A percentile compares a stretch with the other conserved stretches of the same genome.
phyloP scores from a whole-genome alignment of 805 yeast genomes.

The Clavispora phyllophila region DNA sequence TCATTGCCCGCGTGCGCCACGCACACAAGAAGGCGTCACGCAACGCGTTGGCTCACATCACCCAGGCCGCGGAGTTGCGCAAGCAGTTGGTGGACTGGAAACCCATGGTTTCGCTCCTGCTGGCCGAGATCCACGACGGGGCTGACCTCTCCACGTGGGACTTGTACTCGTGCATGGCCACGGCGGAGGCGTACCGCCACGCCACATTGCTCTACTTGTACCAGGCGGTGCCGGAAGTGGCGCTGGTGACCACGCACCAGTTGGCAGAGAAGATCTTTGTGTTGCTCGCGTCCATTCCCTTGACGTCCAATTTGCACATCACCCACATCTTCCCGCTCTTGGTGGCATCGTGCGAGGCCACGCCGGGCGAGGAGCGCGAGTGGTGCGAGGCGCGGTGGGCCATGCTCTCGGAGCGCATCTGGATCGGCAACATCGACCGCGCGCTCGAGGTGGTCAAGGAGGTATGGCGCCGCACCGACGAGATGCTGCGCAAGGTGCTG shows the following conservation, averaged over 20 bases:
- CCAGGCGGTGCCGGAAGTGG: slow-evolving; percentile 69
- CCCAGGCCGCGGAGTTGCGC: slow-evolving; percentile 51
- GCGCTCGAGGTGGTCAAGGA: slow-evolving; percentile 66
- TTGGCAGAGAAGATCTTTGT: slow-evolving; percentile 57
- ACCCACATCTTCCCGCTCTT: slow-evolving; percentile 63
- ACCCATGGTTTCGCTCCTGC: slow-evolving; percentile 40
- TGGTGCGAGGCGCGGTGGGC: slow-evolving; percentile 62
- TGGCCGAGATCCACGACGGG: slow-evolving; percentile 35
- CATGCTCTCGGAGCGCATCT: slow-evolving; percentile 45
- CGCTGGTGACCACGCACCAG: slow-evolving; percentile 48
- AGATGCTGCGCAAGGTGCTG: slow-evolving; percentile 23
- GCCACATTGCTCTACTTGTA: slow-evolving; percentile 56
- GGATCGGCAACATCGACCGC: slow-evolving; percentile 64
- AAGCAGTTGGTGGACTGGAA: slow-evolving; percentile 53
- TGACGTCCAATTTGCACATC: slow-evolving; percentile 49
- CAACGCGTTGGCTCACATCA: slow-evolving; percentile 44
- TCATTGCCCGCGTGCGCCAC: slow-evolving; percentile 42
- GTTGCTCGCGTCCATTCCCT: slow-evolving; percentile 59
- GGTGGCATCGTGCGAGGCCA: slow-evolving; percentile 63
- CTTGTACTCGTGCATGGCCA: slow-evolving; percentile 54
- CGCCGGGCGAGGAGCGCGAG: slow-evolving; percentile 50
- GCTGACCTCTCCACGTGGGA: slow-evolving; percentile 38
- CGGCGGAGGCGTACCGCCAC: slow-evolving; percentile 66
- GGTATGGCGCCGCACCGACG: slow-evolving; percentile 64
- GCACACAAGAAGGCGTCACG: slow-evolving; percentile 16